Conservation (phyloP, 192 early-diverging fungal genomes). For the Rhizophagus prolifer region DNA sequence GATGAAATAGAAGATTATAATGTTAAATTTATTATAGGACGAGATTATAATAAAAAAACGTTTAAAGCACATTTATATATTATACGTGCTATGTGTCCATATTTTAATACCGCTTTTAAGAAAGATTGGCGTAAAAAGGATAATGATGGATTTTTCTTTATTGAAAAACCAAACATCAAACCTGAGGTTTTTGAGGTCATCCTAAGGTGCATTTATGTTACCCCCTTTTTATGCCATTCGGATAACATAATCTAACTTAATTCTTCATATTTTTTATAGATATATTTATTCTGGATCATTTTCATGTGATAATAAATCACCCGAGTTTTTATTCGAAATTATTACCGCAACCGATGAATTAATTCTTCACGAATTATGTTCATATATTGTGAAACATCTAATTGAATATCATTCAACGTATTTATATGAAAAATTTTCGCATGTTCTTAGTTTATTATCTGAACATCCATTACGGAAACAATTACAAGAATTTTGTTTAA, state of each 20-base stretch:
- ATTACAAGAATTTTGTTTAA: background rate
- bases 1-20: background rate
- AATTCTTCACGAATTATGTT: background rate
- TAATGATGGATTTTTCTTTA: background rate
- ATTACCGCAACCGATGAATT: background rate
- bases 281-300: background rate
- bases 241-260: background rate
- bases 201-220: background rate
- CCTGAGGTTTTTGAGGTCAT: constrained; percentile 9
- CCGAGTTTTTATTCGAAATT: background rate
- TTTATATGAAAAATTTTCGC: background rate
- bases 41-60: background rate
- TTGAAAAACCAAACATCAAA: constrained; percentile 9
- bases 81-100: background rate
- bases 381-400: background rate
- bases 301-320: background rate
- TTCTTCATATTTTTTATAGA: background rate
- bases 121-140: background rate
- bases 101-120: background rate
- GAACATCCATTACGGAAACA: background rate
- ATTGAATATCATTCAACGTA: background rate
- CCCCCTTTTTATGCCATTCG: too few species aligned
- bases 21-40: background rate
- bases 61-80: constrained; percentile 3
- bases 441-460: background rate